phyloP scores from a whole-genome alignment of 1,139 yeast species.

The Ogataea hybrid region DNA sequence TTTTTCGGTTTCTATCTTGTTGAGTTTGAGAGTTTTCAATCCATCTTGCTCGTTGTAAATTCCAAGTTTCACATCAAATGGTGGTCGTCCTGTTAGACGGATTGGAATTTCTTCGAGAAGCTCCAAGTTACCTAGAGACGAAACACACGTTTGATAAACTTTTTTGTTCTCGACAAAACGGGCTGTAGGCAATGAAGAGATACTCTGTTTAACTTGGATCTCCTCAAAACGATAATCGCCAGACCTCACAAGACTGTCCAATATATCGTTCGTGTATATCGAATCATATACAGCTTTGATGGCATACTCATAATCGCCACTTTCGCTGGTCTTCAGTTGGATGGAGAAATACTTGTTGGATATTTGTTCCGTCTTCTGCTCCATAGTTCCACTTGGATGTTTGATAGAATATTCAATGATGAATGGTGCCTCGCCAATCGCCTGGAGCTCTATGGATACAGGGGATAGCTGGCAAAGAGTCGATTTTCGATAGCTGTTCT shows the following conservation, averaged over 20 bases:
- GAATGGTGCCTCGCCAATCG: slow-evolving; percentile 73
- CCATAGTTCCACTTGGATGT: slow-evolving; percentile 54
- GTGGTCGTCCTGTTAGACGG: slow-evolving; percentile 56
- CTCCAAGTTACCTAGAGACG: slow-evolving; percentile 36
- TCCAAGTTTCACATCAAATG: slow-evolving; percentile 41
- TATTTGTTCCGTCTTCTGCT: slow-evolving; percentile 45
- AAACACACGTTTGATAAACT: slow-evolving; percentile 54
- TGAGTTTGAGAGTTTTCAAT: slow-evolving; percentile 20
- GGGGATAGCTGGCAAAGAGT: slow-evolving; percentile 25
- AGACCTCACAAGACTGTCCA: slow-evolving; percentile 30
- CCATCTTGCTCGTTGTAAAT: slow-evolving; percentile 28
- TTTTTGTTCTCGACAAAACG: slow-evolving; percentile 20
- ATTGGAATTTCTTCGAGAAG: slow-evolving; percentile 55
- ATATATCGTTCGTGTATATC: slow-evolving; percentile 51
- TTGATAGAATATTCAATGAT: slow-evolving; percentile 63
- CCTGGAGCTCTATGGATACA: slow-evolving; percentile 41
- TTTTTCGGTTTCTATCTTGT: slow-evolving; percentile 18
- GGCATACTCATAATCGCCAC: slow-evolving; percentile 61
- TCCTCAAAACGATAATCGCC: slow-evolving; percentile 31
- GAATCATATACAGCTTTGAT: slow-evolving; percentile 68
- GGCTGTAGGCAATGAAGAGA: slow-evolving; percentile 60
- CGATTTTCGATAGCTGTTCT: slow-evolving; percentile 9
- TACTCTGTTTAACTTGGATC: slow-evolving; percentile 55
- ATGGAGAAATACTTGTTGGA: slow-evolving; percentile 47
- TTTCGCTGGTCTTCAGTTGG: slow-evolving; percentile 26